These are phyloP conservation scores for Paraglomus brasilianum DNA, from an alignment of 192 early-diverging fungal species.

Conservation along the genomic window DNA sequence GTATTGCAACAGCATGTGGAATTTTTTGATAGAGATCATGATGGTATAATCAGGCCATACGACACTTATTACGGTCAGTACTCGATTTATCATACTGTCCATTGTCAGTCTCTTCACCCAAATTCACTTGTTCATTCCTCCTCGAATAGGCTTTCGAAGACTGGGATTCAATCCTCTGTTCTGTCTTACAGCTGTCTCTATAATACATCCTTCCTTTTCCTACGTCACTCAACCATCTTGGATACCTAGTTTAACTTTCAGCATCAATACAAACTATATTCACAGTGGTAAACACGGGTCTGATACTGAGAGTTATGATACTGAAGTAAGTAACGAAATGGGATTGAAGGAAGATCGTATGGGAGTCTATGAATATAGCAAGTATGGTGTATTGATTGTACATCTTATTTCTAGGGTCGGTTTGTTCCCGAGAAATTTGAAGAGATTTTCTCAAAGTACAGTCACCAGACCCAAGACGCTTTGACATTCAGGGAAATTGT, in stretches of 20 bases:
- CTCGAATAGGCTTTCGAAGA: constrained; percentile 36
- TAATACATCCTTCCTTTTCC: constrained; percentile 44
- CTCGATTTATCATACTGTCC: neutral
- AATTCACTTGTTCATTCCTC: neutral
- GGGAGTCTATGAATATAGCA: too few species aligned
- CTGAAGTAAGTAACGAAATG: constrained; percentile 18
- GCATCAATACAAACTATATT: constrained; percentile 47
- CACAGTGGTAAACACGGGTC: constrained; percentile 54
- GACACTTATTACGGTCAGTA: constrained; percentile 34
- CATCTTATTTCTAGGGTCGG: constrained; percentile 40
- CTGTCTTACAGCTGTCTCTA: constrained; percentile 34
- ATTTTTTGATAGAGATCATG: constrained; percentile 47
- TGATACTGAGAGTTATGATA: constrained; percentile 49
- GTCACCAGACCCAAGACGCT: constrained; percentile 36
- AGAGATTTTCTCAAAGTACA: constrained; percentile 48
- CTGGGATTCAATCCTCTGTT: constrained; percentile 50
- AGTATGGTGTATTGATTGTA: too few species aligned
- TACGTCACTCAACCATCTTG: constrained; percentile 40
- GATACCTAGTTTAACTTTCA: constrained; percentile 42
- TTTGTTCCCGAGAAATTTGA: constrained; percentile 56
- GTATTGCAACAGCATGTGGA: constrained; percentile 55
- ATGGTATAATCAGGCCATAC: constrained; percentile 45
- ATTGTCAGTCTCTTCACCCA: neutral
- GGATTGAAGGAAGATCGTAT: neutral
- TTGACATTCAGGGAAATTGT: constrained; percentile 33